A percentile compares a stretch with the other conserved stretches of the same genome.
Evolutionary conservation across 306 rosid genomes (phyloP).

Genomic region (Arachis stenosperma): DNA sequence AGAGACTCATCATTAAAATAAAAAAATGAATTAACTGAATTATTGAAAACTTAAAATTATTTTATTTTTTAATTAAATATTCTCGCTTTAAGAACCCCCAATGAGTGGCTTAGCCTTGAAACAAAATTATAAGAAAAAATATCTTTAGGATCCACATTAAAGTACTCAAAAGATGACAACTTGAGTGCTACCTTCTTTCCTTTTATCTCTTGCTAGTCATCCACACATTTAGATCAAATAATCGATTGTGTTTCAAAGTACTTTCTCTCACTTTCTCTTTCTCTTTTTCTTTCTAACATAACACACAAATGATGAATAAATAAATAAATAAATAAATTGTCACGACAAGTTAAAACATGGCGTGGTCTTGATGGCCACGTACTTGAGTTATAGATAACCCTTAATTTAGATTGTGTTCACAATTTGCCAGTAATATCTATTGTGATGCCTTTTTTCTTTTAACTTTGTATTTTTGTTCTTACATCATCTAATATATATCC

Average conservation of each 20-base stretch:
- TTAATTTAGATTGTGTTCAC: conserved; percentile 31
- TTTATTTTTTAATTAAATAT: too few species aligned
- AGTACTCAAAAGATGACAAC: conserved; percentile 35
- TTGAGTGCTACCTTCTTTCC: not conserved
- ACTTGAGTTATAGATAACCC: conserved; percentile 10
- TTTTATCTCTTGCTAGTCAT: not conserved
- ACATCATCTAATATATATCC: conserved; percentile 4
- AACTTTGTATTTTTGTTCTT: not conserved
- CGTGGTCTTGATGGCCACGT: conserved; percentile 29
- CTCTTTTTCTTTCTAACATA: not conserved
- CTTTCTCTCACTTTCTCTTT: conserved; percentile 9
- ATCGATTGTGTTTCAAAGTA: conserved; percentile 28
- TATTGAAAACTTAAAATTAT: too few species aligned
- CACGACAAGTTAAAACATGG: conserved; percentile 25
- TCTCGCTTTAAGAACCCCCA: too few species aligned
- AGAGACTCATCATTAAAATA: too few species aligned
- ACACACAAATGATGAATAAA: not conserved
- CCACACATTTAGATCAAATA: conserved; percentile 25
- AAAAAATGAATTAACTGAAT: too few species aligned
- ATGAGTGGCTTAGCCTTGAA: too few species aligned
- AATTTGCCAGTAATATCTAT: conserved; percentile 18
- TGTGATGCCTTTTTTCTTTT: not conserved
- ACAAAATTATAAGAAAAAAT: not conserved
- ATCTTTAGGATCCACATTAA: conserved; percentile 33
- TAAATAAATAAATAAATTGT: conserved; percentile 28